phyloP scores from a whole-genome alignment of 2,329 filamentous ascomycete genomes.

The Drechslera avenae region DNA sequence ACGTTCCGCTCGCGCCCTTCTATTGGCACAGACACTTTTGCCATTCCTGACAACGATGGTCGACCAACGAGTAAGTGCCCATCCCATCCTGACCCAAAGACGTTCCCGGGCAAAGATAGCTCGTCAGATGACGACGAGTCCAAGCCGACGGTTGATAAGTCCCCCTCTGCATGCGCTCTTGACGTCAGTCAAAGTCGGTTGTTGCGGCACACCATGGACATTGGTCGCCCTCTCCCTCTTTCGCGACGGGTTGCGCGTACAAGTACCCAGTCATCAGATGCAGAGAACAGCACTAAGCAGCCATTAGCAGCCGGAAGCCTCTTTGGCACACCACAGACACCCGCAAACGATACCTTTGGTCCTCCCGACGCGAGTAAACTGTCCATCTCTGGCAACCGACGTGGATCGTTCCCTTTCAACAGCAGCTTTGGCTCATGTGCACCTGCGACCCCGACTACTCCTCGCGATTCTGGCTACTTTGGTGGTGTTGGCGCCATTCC shows the following conservation, averaged over 20 bases:
- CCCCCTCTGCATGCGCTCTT: constrained; percentile 33
- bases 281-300: constrained; percentile 36
- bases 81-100: constrained; percentile 10
- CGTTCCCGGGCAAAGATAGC: constrained; percentile 40
- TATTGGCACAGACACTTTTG: constrained; percentile 55
- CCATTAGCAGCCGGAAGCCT: constrained; percentile 59
- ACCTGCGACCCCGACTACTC: constrained; percentile 83
- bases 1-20: constrained; percentile 54
- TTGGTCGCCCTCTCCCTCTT: constrained; percentile 49
- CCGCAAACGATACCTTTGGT: constrained; percentile 69
- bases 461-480: constrained; percentile 62
- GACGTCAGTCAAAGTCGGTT: constrained; percentile 48
- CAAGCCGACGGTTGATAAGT: constrained; percentile 37
- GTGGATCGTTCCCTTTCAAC: constrained; percentile 47
- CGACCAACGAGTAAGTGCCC: constrained; percentile 48
- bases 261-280: constrained; percentile 4
- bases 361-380: constrained; percentile 81
- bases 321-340: constrained; percentile 75
- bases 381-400: constrained; percentile 70
- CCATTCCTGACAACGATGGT: constrained; percentile 42
- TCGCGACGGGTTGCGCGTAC: constrained; percentile 42
- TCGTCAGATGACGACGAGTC: constrained; percentile 40
- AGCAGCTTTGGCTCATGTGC: constrained; percentile 57
- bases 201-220: constrained; percentile 45
- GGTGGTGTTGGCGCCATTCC: constrained; percentile 63